phyloP scores from a whole-genome alignment of 2,329 filamentous ascomycete genomes.

The Cordyceps pruinosa region DNA sequence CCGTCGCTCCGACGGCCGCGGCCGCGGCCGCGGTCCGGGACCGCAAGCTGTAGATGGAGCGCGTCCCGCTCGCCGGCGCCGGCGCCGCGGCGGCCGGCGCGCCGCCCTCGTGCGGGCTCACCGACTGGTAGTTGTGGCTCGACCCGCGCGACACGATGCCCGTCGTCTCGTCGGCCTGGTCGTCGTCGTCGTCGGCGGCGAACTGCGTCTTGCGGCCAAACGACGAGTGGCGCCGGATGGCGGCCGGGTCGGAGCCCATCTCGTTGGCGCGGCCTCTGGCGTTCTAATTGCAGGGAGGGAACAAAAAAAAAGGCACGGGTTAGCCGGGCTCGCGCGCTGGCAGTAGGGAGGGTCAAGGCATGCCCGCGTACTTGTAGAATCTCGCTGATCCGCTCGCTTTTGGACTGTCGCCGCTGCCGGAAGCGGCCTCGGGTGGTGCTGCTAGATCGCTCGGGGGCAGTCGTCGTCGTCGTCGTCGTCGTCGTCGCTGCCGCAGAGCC shows the following conservation, averaged over 20 bases:
- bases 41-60: slow-evolving; percentile 15
- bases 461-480: too few species aligned
- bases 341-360: not conserved
- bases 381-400: slow-evolving; percentile 35
- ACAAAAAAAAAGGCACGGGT: not conserved
- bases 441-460: not conserved
- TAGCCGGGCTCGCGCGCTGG: not conserved
- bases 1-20: slow-evolving; percentile 13
- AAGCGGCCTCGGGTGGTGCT: slow-evolving; percentile 15
- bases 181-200: slow-evolving; percentile 24
- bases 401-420: slow-evolving; percentile 24
- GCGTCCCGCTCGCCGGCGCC: not conserved
- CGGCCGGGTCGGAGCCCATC: slow-evolving; percentile 26
- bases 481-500: too few species aligned
- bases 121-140: slow-evolving; percentile 34
- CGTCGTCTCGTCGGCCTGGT: slow-evolving; percentile 36
- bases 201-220: slow-evolving; percentile 14
- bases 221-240: slow-evolving; percentile 9
- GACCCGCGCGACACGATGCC: slow-evolving; percentile 30
- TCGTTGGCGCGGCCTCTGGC: slow-evolving; percentile 37
- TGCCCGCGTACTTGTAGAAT: slow-evolving; percentile 40
- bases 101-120: slow-evolving; percentile 19
- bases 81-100: not conserved
- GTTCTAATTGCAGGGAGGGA: too few species aligned
- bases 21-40: slow-evolving; percentile 14